Base-by-base conservation (phyloP, 2,329 filamentous ascomycete species). In the Aspergillus sp. region DNA sequence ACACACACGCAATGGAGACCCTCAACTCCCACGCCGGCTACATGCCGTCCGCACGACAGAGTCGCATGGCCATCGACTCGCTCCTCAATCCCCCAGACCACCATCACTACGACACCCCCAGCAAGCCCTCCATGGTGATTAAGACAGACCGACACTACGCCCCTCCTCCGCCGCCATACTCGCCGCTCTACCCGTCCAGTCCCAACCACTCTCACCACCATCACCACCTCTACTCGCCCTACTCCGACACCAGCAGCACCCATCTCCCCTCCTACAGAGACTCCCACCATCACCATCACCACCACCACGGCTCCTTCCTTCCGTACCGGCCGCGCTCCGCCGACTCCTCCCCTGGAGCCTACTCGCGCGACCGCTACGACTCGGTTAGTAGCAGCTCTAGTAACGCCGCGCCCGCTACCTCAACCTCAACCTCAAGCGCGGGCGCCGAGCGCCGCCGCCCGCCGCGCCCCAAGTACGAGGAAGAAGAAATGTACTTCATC, bases 401-500 rank as follows among this genome's bases (percentile, higher is more conserved):
- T 35, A 64, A 65, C 49, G 60, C 64, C 9, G 40, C 17, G 26
- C 8, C 26, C 8, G 8, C 26, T 8, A 8, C 26, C 26, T 11
- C 26, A 7, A 1, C 9, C 26, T 30, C 26, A 1, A 8, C 6
- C 9, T 30, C 26, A 7, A 11, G 26, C 26, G 26, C 22, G 22
- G 7, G 26, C 16, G 55, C 61, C 6, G 72, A 73, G 48, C 67
- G 69, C 14, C 71, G 73, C 8, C 71, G 74, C 3, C 64, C 70
- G 5, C 72, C 73, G n/a, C 68, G 75, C 4, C 74, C 73, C 22
- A 76, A 75, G 61, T 78, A 78, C 61, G 70, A 71, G 42, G 68
- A 73, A 47, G 75, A 78, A 62, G 73, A 78, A 54, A 72, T 72
- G 66, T 74, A 73, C 60, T 78, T 78, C 53, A 76, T 78, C 54